phyloP scores from a whole-genome alignment of 2,329 filamentous ascomycete genomes.

The Cytospora leucostoma region DNA sequence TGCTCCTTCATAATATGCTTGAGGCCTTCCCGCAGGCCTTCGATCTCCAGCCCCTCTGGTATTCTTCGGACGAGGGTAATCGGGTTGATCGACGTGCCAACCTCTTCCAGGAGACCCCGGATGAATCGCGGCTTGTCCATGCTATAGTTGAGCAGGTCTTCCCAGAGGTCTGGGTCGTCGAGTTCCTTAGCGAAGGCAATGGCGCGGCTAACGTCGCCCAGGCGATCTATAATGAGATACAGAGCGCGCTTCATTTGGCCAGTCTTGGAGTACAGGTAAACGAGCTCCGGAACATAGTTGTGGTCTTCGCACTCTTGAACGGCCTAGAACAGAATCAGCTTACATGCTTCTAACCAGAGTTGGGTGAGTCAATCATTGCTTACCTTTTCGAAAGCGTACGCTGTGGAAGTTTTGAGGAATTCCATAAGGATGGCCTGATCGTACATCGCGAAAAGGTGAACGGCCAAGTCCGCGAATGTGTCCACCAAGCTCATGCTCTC shows the following conservation, averaged over 20 bases:
- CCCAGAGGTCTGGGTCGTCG: conserved; percentile 89
- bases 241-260: conserved; percentile 90
- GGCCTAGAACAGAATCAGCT: conserved; percentile 47
- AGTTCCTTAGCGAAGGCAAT: conserved; percentile 95
- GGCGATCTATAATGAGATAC: conserved; percentile 89
- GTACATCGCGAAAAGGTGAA: conserved; percentile 83
- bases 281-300: conserved; percentile 87
- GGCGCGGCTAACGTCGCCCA: conserved; percentile 87
- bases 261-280: conserved; percentile 92
- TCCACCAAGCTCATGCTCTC: conserved; percentile 74
- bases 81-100: conserved; percentile 90
- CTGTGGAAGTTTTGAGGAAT: conserved; percentile 80
- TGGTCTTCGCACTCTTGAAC: conserved; percentile 76
- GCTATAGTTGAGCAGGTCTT: conserved; percentile 89
- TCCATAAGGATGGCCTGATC: conserved; percentile 81
- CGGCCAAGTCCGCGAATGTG: conserved; percentile 81
- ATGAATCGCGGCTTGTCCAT: conserved; percentile 99
- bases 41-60: conserved; percentile 88
- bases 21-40: conserved; percentile 84
- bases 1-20: conserved; percentile 93
- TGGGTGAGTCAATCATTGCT: conserved; percentile 11
- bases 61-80: conserved; percentile 88
- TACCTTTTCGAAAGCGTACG: conserved; percentile 82
- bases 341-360: background rate
- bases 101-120: conserved; percentile 85